Percentiles rank a stretch among this genome's conserved stretches.
phyloP scores from a whole-genome alignment of 108 stramenopile species.

The Stephanodiscus minutulus region DNA sequence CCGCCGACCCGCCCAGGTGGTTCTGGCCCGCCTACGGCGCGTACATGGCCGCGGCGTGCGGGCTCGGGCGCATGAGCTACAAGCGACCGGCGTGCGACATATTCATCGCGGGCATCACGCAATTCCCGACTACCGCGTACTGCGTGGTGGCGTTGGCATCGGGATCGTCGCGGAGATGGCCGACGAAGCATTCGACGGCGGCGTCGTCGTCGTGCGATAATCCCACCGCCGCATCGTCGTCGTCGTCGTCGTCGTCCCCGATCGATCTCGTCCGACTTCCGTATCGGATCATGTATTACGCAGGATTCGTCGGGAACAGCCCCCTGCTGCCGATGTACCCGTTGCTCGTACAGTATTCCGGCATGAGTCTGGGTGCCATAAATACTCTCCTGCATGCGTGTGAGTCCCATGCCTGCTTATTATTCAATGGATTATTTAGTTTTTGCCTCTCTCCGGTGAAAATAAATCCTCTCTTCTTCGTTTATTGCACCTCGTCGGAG shows the following conservation, averaged over 20 bases:
- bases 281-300: constrained; percentile 42
- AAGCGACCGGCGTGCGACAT: constrained; percentile 91
- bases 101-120: constrained; percentile 85
- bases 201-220: background rate
- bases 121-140: constrained; percentile 74
- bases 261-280: constrained; percentile 8
- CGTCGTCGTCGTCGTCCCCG: constrained; percentile 11
- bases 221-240: background rate
- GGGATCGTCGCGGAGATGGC: background rate
- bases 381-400: constrained; percentile 80
- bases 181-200: no score
- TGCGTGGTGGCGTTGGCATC: constrained; percentile 27
- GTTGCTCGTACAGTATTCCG: constrained; percentile 69
- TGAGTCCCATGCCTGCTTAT: background rate
- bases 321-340: constrained; percentile 84
- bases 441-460: no score
- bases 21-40: constrained; percentile 74
- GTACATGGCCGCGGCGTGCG: constrained; percentile 52
- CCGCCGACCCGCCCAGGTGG: constrained; percentile 13
- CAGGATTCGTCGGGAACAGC: constrained; percentile 80
- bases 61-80: constrained; percentile 65
- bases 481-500: no score
- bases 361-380: constrained; percentile 59
- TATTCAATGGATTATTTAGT: no score
- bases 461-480: no score